Conservation (phyloP, 1,284 basidiomycete genomes). For the Trametes hirsuta region DNA sequence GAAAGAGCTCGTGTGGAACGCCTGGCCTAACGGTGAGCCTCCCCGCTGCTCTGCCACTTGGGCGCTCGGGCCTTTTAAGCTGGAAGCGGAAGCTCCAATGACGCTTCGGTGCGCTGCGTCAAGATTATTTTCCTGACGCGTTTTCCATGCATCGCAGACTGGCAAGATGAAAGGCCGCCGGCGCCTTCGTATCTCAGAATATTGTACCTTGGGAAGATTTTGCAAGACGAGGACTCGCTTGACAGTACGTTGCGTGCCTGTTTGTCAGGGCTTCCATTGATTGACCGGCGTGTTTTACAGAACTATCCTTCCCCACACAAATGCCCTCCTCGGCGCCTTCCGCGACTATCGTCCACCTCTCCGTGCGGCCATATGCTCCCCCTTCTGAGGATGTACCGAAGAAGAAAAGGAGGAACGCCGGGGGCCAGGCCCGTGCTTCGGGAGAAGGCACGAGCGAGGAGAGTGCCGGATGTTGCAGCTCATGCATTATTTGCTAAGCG, state of each 20-base stretch:
- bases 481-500: conserved; percentile 33
- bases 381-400: conserved; percentile 52
- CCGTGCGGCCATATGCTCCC: conserved; percentile 68
- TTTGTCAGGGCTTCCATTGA: background rate
- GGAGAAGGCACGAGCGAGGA: conserved; percentile 24
- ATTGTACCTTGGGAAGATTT: conserved; percentile 80
- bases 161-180: conserved; percentile 80
- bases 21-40: conserved; percentile 74
- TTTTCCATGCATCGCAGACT: conserved; percentile 50
- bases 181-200: conserved; percentile 80
- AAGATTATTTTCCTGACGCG: background rate
- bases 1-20: conserved; percentile 85
- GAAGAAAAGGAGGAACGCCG: conserved; percentile 48
- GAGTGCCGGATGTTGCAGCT: conserved; percentile 32
- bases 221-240: conserved; percentile 83
- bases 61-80: conserved; percentile 7
- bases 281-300: conserved; percentile 34
- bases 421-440: background rate
- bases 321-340: conserved; percentile 38
- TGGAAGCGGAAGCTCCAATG: background rate
- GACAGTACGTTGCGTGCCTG: conserved; percentile 51
- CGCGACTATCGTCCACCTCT: conserved; percentile 81
- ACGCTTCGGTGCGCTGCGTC: background rate
- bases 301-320: conserved; percentile 52
- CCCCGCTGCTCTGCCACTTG: background rate